phyloP scores from a whole-genome alignment of 345 rosid genomes.

The Populus simonii region DNA sequence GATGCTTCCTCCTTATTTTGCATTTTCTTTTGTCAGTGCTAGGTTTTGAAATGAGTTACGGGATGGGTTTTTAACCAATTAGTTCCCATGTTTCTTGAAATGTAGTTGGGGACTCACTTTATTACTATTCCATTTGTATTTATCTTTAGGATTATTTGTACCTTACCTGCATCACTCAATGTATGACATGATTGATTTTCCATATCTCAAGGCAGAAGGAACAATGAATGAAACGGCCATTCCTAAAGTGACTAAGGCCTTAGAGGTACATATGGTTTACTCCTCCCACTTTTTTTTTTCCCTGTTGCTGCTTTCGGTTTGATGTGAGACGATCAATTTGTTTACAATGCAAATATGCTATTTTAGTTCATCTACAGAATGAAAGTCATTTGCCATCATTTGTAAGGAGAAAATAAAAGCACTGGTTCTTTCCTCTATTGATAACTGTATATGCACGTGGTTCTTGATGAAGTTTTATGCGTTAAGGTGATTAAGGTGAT shows the following conservation, averaged over 20 bases:
- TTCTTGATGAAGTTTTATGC: not conserved
- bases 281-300: not conserved
- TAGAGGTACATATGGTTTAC: conserved; percentile 42
- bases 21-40: not conserved
- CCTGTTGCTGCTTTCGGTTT: not conserved
- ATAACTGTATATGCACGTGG: too few relatives aligned
- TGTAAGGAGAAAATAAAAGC: not conserved
- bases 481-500: not conserved
- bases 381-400: not conserved
- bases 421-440: not conserved
- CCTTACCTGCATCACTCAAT: not conserved
- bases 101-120: too few relatives aligned
- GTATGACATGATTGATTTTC: not conserved
- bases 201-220: conserved; percentile 65
- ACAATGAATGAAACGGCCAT: conserved; percentile 59
- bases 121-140: not conserved
- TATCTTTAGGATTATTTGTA: not conserved
- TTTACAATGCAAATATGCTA: not conserved
- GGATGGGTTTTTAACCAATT: not conserved
- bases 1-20: not conserved
- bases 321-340: not conserved
- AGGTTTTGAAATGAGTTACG: not conserved
- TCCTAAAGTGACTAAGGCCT: conserved; percentile 55
- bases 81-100: too few relatives aligned
- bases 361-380: not conserved